Evolutionary conservation across 2,329 filamentous ascomycete species (phyloP), one percentile per base, ranked within the genome.

Genomic region (Neonectria punicea): DNA sequence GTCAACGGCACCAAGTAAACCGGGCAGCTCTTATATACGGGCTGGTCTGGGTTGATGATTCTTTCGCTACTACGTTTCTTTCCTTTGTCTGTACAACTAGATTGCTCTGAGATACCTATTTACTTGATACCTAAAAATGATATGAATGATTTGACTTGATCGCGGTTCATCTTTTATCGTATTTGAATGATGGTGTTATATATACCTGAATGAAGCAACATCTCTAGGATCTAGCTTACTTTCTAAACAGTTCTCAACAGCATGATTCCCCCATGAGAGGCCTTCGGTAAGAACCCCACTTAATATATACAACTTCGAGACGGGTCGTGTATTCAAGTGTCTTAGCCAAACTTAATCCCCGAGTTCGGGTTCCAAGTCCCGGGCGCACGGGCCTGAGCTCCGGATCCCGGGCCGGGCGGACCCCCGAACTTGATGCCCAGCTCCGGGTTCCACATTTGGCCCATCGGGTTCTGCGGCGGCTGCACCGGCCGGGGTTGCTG

Each of bases 341-440:
- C 16, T 41, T 50, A 85, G 0, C 83, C 83, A 78, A 90, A 90
- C 58, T 85, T 83, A 68, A 91, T 85, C 3, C 87, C 88, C 43
- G 83, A 81, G 47, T 77, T 84, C 1, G 87, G 86, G 69, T 90
- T 87, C 89, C 89, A 91, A 1, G 83, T 85, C 39, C 84, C 83
- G 2, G 74, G 74, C 3, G 72, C 56, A 41, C 68, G 69, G 63
- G 67, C 67, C 60, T 73, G 71, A 54, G 69, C 70, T 18, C 71
- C 75, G 32, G 72, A 74, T 43, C 72, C 44, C 18, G 49, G 49
- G 28, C 72, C 58, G n/a, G 58, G 67, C 16, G 81, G 68, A 4
- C 81, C 85, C 1, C 87, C 88, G 78, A 97, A 97, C 62, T 89
- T 90, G 73, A 97, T 96, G 0, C 91, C 92, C 84, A 93, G 90